A percentile compares a stretch with the other conserved stretches of the same genome.
Conservation (phyloP, 1,284 basidiomycete genomes). For the Pyrrhoderma noxium region DNA sequence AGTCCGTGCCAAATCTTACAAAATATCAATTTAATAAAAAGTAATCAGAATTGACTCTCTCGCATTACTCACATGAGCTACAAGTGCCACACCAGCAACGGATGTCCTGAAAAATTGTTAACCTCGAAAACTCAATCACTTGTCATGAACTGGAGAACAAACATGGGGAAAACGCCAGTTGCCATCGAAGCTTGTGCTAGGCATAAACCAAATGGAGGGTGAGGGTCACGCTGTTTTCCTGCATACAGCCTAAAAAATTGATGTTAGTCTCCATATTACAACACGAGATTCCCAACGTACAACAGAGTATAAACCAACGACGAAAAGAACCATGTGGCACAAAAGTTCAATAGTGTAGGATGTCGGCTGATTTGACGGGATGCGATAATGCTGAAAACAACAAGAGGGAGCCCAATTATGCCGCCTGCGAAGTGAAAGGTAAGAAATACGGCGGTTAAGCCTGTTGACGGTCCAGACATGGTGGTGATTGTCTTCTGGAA, state of each 20-base stretch:
- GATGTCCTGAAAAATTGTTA: constrained; percentile 12
- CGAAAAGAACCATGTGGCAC: constrained; percentile 18
- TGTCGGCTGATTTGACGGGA: constrained; percentile 17
- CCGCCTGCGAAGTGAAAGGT: constrained; percentile 19
- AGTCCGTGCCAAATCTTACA: constrained; percentile 17
- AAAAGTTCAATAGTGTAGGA: constrained; percentile 18
- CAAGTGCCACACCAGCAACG: constrained; percentile 18
- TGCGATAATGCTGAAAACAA: constrained; percentile 16
- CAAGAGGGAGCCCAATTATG: constrained; percentile 15
- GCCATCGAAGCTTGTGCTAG: constrained; percentile 18
- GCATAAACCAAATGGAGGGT: constrained; percentile 15
- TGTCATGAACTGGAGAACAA: neutral
- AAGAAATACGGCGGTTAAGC: constrained; percentile 16
- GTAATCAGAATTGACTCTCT: neutral
- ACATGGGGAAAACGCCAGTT: constrained; percentile 19
- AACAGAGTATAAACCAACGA: constrained; percentile 17
- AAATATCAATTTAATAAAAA: neutral
- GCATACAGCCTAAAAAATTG: constrained; percentile 10
- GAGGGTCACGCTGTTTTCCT: constrained; percentile 14
- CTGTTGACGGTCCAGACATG: constrained; percentile 11
- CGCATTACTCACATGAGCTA: constrained; percentile 15
- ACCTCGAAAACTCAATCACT: neutral
- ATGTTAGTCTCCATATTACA: neutral
- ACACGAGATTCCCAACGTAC: neutral
- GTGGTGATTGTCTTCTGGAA: neutral